phyloP scores from a whole-genome alignment of 352 stramenopile genomes.

The Globisporangium cederbergense region DNA sequence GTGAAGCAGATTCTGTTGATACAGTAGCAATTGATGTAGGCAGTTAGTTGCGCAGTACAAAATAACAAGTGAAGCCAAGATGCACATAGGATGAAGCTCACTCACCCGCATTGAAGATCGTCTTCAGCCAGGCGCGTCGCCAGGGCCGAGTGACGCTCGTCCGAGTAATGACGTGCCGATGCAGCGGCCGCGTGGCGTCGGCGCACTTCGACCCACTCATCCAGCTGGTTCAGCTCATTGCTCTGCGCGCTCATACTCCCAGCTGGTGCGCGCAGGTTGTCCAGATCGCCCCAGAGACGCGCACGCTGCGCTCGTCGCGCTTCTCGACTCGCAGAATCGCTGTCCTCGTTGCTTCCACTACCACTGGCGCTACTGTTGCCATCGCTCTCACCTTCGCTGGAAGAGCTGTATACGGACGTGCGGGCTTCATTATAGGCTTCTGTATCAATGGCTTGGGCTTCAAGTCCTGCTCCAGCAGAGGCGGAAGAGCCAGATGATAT shows the following conservation, averaged over 20 bases:
- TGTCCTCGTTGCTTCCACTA: background rate
- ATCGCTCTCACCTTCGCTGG: constrained; percentile 10
- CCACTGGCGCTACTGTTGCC: constrained; percentile 7
- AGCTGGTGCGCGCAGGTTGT: constrained; percentile 1
- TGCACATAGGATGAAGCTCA: too few relatives aligned
- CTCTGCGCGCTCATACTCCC: constrained; percentile 25
- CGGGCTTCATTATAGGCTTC: background rate
- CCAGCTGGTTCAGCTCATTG: constrained; percentile 36
- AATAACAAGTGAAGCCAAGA: background rate
- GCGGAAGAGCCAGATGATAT: background rate
- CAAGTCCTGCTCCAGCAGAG: constrained; percentile 12
- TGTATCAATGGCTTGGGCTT: background rate
- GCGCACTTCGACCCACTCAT: constrained; percentile 49
- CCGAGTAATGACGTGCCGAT: constrained; percentile 42
- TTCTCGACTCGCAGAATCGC: background rate
- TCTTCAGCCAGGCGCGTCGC: constrained; percentile 54
- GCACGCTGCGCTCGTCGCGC: constrained; percentile 27
- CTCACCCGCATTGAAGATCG: constrained; percentile 58
- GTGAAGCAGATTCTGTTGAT: constrained; percentile 60
- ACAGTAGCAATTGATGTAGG: background rate
- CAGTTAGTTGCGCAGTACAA: background rate
- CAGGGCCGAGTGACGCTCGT: constrained; percentile 44
- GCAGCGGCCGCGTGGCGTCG: constrained; percentile 25
- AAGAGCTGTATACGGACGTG: background rate
- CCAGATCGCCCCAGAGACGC: constrained; percentile 39